These are phyloP conservation scores for Aureobasidium sp. DNA, from an alignment of 2,329 filamentous ascomycete genomes.

Conservation along the genomic window DNA sequence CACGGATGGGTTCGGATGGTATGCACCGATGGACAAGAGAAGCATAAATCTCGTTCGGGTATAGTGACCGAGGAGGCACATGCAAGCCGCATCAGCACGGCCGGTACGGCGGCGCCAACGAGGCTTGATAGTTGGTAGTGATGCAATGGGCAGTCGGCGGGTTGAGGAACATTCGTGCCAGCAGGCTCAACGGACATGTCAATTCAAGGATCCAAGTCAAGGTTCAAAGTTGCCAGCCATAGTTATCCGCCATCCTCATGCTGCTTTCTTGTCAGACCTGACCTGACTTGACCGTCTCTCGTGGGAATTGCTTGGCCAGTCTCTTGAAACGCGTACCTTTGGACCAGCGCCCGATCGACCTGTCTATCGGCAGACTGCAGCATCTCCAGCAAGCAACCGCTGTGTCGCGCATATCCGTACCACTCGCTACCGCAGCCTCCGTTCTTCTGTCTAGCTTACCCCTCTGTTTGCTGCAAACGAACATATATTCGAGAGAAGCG, in stretches of 20 bases:
- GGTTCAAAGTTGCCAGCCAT: background rate
- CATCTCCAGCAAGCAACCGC: background rate
- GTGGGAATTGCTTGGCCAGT: background rate
- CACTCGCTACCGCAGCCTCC: background rate
- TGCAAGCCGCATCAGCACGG: background rate
- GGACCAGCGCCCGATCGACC: background rate
- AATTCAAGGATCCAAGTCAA: background rate
- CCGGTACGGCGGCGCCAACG: background rate
- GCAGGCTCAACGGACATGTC: background rate
- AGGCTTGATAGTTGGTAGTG: background rate
- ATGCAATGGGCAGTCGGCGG: background rate
- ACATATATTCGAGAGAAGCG: background rate
- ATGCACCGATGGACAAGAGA: background rate
- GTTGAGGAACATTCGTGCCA: background rate
- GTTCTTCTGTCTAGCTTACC: background rate
- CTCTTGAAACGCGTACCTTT: background rate
- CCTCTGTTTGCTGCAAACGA: background rate
- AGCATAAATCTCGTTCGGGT: background rate
- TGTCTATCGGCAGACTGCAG: constrained; percentile 1
- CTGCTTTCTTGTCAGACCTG: background rate
- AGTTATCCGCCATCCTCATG: background rate
- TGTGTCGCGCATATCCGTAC: constrained; percentile 1
- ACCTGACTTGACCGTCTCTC: background rate
- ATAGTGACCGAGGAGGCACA: background rate
- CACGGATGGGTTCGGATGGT: background rate